phyloP scores from a whole-genome alignment of 2,329 filamentous ascomycete genomes.

The Monilinia aucupariae region DNA sequence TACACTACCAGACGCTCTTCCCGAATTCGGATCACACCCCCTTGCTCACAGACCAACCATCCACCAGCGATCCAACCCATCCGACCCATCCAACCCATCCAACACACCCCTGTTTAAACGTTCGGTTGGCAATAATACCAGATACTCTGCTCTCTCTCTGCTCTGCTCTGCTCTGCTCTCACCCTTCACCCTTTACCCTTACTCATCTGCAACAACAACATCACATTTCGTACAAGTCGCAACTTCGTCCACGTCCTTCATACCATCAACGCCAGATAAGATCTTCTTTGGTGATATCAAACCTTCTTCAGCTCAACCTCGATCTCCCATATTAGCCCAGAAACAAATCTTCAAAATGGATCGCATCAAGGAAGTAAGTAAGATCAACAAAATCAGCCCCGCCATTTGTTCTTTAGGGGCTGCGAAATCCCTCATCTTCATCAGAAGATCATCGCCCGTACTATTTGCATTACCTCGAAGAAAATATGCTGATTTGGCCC shows the following conservation, averaged over 20 bases:
- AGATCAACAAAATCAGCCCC: constrained; percentile 29
- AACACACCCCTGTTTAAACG: constrained; percentile 10
- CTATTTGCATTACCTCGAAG: neutral
- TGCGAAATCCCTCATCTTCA: constrained; percentile 1
- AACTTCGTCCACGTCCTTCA: constrained; percentile 8
- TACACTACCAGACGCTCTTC: neutral
- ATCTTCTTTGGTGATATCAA: constrained; percentile 5
- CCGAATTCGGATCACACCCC: constrained; percentile 10
- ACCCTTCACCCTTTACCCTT: constrained; percentile 14
- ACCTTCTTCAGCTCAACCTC: neutral
- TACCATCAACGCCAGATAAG: constrained; percentile 13
- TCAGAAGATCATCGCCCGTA: constrained; percentile 4
- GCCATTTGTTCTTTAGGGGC: constrained; percentile 24
- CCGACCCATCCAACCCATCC: no score
- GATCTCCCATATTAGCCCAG: neutral
- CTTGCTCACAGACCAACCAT: constrained; percentile 15
- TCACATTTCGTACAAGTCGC: constrained; percentile 9
- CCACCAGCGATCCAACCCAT: no score
- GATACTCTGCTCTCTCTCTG: no score
- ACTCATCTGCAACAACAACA: neutral
- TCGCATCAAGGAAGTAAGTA: constrained; percentile 81
- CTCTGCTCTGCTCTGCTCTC: constrained; percentile 14
- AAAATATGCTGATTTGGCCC: constrained; percentile 16
- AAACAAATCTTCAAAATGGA: constrained; percentile 56
- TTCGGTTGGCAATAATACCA: constrained; percentile 18